phyloP scores from a whole-genome alignment of 768 basidiomycete genomes.

The Gymnopilus dilepis region DNA sequence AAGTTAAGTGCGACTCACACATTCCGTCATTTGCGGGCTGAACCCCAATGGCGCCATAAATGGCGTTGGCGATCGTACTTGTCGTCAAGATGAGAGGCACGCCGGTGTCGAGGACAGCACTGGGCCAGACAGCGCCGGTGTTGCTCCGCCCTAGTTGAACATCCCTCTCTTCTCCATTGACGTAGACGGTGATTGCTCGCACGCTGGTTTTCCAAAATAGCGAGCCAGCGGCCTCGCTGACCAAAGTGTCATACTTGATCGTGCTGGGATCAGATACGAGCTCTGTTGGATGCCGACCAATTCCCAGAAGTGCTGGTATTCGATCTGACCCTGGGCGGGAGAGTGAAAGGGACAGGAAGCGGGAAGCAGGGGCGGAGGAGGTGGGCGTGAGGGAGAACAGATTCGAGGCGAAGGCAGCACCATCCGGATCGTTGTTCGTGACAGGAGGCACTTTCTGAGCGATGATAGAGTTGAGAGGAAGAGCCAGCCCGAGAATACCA shows the following conservation, averaged over 20 bases:
- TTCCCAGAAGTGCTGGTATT: conserved; percentile 66
- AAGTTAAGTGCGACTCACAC: conserved; percentile 49
- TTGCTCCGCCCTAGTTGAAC: conserved; percentile 47
- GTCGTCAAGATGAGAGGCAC: conserved; percentile 71
- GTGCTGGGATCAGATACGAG: conserved; percentile 58
- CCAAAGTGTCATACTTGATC: conserved; percentile 55
- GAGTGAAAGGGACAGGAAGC: conserved; percentile 72
- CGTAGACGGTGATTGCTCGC: conserved; percentile 64
- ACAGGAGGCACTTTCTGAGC: conserved; percentile 53
- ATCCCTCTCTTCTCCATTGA: conserved; percentile 43
- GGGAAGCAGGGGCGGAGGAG: conserved; percentile 55
- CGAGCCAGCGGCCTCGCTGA: conserved; percentile 44
- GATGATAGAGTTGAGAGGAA: conserved; percentile 76
- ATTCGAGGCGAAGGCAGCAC: conserved; percentile 71
- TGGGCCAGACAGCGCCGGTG: conserved; percentile 52
- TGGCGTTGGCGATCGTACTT: conserved; percentile 65
- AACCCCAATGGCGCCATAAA: conserved; percentile 78
- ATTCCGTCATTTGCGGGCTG: conserved; percentile 61
- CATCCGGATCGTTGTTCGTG: conserved; percentile 58
- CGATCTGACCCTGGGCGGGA: conserved; percentile 66
- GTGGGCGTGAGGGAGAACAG: conserved; percentile 70
- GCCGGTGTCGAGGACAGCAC: conserved; percentile 77
- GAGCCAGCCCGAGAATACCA: conserved; percentile 78
- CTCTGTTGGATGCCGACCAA: conserved; percentile 66
- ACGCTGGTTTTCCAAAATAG: conserved; percentile 70